These are phyloP conservation scores for Euphorbia corollata DNA, from an alignment of 441 rosid species.

Conservation along the genomic window DNA sequence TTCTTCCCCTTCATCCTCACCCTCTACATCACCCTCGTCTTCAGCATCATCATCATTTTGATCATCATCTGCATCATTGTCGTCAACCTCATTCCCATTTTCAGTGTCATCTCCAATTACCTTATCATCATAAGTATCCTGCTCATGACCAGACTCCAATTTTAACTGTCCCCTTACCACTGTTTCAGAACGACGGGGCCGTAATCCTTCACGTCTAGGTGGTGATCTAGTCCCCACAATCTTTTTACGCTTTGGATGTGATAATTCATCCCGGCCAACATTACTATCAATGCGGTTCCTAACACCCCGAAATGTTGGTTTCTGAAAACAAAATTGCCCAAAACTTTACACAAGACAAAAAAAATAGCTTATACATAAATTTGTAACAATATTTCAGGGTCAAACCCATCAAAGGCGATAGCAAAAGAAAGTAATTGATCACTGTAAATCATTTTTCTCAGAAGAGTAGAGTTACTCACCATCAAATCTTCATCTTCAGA, in stretches of 20 bases:
- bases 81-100: conserved; percentile 80
- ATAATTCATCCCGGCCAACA: conserved; percentile 50
- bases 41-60: conserved; percentile 49
- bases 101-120: conserved; percentile 70
- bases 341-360: conserved; percentile 22
- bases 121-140: conserved; percentile 72
- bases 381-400: not conserved
- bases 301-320: conserved; percentile 49
- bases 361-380: not conserved
- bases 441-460: conserved; percentile 14
- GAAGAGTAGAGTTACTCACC: conserved; percentile 45
- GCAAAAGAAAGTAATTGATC: not conserved
- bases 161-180: conserved; percentile 42
- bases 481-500: conserved; percentile 89
- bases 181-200: conserved; percentile 79
- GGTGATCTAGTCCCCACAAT: conserved; percentile 39
- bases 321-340: conserved; percentile 40
- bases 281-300: conserved; percentile 54
- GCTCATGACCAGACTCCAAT: conserved; percentile 60
- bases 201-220: conserved; percentile 95
- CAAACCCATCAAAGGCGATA: conserved; percentile 4
- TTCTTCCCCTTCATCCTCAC: conserved; percentile 53
- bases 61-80: conserved; percentile 48
- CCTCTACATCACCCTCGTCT: conserved; percentile 52
- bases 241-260: conserved; percentile 53